A percentile compares a stretch with the other conserved stretches of the same genome.
These are phyloP conservation scores for Chytridium lagenaria DNA, from an alignment of 371 early-diverging fungal genomes.

Conservation along the genomic window DNA sequence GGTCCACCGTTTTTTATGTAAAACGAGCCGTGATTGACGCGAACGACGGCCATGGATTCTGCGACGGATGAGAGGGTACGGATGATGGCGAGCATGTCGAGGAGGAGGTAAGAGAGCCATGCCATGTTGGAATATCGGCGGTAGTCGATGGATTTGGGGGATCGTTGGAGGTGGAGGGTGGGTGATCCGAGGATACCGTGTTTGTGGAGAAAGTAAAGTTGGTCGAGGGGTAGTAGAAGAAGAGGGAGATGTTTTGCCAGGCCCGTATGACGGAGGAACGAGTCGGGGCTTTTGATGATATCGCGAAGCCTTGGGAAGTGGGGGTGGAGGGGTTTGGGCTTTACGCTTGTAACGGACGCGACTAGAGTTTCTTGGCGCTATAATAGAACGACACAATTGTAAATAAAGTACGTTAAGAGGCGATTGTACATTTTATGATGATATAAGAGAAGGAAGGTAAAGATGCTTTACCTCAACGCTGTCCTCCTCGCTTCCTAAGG, in stretches of 20 bases:
- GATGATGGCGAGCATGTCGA: conserved; percentile 14
- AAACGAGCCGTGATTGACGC: conserved; percentile 5
- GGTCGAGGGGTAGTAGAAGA: conserved; percentile 25
- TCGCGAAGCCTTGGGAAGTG: background rate
- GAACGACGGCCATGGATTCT: conserved; percentile 9
- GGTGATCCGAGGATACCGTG: background rate
- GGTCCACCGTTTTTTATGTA: background rate
- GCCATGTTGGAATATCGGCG: conserved; percentile 9
- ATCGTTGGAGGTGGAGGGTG: background rate
- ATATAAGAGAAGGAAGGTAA: too few relatives aligned
- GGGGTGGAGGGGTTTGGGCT: background rate
- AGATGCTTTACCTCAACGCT: too few relatives aligned
- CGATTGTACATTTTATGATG: too few relatives aligned
- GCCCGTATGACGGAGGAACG: conserved; percentile 12
- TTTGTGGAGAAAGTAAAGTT: conserved; percentile 11
- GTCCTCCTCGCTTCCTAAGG: too few relatives aligned
- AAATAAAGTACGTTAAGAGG: too few relatives aligned
- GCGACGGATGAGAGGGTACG: background rate
- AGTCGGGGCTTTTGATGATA: conserved; percentile 15
- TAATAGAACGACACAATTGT: too few relatives aligned
- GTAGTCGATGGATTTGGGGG: background rate
- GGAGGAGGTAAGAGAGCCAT: conserved; percentile 22
- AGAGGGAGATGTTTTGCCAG: conserved; percentile 32
- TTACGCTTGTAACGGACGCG: background rate
- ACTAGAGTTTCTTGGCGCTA: too few relatives aligned